Evolutionary conservation across 1,284 basidiomycete species (phyloP).

Genomic region (Grifola frondosa): DNA sequence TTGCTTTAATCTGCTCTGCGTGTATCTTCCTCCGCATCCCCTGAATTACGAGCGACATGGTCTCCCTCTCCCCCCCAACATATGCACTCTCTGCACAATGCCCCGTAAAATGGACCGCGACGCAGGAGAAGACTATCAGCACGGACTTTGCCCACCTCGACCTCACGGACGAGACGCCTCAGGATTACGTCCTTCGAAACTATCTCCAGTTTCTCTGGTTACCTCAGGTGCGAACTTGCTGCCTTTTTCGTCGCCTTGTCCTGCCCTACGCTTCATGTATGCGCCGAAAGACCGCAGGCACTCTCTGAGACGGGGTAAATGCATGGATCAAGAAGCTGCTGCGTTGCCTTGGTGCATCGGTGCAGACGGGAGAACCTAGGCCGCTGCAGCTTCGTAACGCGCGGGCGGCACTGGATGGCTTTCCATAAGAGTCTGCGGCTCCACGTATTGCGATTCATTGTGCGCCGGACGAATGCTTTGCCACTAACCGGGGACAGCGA

Average conservation of each 20-base stretch:
- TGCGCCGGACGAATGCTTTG: too few species aligned
- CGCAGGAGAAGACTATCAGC: slow-evolving; percentile 29
- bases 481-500: too few species aligned
- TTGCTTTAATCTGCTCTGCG: slow-evolving; percentile 14
- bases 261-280: too few species aligned
- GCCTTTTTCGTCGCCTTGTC: slow-evolving; percentile 3
- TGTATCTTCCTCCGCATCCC: slow-evolving; percentile 5
- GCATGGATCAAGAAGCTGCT: too few species aligned
- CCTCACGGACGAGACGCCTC: slow-evolving; percentile 18
- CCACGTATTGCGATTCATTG: too few species aligned
- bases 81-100: slow-evolving; percentile 21
- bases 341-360: too few species aligned
- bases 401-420: too few species aligned
- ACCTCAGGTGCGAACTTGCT: slow-evolving; percentile 49
- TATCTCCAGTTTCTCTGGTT: slow-evolving; percentile 79
- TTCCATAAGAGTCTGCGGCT: too few species aligned
- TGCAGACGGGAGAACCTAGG: too few species aligned
- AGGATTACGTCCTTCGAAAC: slow-evolving; percentile 24
- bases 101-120: slow-evolving; percentile 31
- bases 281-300: too few species aligned
- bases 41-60: slow-evolving; percentile 4
- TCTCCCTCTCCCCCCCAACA: slow-evolving; percentile 1
- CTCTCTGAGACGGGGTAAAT: too few species aligned
- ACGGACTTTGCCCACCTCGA: slow-evolving; percentile 23
- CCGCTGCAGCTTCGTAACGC: too few species aligned